These are phyloP conservation scores for Penicillium macrosclerotiorum DNA, from an alignment of 495 filamentous ascomycete genomes.

Conservation along the genomic window DNA sequence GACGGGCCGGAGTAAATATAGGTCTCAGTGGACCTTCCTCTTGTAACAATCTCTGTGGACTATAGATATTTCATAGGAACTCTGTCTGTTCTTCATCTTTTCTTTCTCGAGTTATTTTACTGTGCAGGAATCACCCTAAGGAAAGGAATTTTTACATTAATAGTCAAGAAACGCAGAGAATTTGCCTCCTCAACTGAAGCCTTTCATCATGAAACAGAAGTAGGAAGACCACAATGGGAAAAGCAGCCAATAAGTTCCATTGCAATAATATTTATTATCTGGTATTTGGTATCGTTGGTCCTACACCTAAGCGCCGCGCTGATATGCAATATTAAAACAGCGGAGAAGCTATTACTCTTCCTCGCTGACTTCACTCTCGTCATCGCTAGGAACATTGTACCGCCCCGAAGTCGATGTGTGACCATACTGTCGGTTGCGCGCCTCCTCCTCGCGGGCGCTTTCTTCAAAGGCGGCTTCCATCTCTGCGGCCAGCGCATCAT, in stretches of 20 bases:
- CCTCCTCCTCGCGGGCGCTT: constrained; percentile 39
- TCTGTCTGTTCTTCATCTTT: too few species aligned
- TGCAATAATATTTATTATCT: too few species aligned
- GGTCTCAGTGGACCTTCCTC: too few species aligned
- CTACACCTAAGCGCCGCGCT: constrained; percentile 16
- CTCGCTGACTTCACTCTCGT: constrained; percentile 52
- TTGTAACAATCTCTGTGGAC: too few species aligned
- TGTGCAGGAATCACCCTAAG: too few species aligned
- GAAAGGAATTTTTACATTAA: too few species aligned
- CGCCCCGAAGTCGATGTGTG: constrained; percentile 28
- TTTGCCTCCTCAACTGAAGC: too few species aligned
- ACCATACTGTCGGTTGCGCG: constrained; percentile 31
- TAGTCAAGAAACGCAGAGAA: not conserved
- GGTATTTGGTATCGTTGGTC: constrained; percentile 14
- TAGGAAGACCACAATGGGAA: not conserved
- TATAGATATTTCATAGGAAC: too few species aligned
- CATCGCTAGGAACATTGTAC: constrained; percentile 40
- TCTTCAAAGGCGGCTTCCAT: constrained; percentile 51
- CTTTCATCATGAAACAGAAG: not conserved
- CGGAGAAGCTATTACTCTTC: constrained; percentile 33
- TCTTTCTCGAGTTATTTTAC: too few species aligned
- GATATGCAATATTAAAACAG: constrained; percentile 14
- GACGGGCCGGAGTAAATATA: too few species aligned
- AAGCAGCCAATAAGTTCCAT: too few species aligned
- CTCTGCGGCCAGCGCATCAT: constrained; percentile 44